Base-by-base conservation (phyloP, 2,329 filamentous ascomycete species). In the Akanthomyces uredinophilus region DNA sequence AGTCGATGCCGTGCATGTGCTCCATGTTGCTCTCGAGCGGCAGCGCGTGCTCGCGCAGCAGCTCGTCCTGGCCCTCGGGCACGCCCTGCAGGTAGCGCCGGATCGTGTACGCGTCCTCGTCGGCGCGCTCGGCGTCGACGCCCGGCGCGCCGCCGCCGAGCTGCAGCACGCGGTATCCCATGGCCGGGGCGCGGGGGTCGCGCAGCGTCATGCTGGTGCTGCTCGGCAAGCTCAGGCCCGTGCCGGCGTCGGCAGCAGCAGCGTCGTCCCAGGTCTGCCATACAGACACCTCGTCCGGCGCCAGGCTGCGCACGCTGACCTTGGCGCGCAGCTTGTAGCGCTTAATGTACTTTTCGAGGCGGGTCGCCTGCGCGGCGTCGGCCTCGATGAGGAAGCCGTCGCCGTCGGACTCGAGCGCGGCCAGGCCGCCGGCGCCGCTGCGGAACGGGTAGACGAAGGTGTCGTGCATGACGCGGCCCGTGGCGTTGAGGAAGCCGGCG, bases 21-120 rank as follows among this genome's bases (percentile, higher is more conserved):
- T 99, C 95, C 72, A 98, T 83, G 73, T 97, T 97, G 71, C 83
- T 88, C 75, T 98, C 94, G 74, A 93, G 88, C 1, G 95, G 94
- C 60, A 99, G 79, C 0, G 92, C 87, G 20, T 82, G 78, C 66
- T 89, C 89, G 63, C 81, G 77, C 7, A 85, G 73, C 22, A 99
- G 87, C 78, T 99, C 95, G 18, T 77, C 73, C 71, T 91, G 90
- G 1, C 95, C 94, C 77, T 99, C 95, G 1, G 94, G 81, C 1
- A 99, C 84, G 55, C 95, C 95, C 61, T 84, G 81, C 35, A 95
- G 75, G 69, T 95, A 95, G 44, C 95, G 83, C 11, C 91, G 84
- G 29, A 96, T 76, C 14, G 80, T 87, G 74, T 98, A 98, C 1
- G 81, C 80, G 16, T 80, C 75, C 66, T 87, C 78, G 16, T 75